A percentile compares a stretch with the other conserved stretches of the same genome.
phyloP scores from a whole-genome alignment of 2,329 filamentous ascomycete species.

The Microsporum ferrugineum region DNA sequence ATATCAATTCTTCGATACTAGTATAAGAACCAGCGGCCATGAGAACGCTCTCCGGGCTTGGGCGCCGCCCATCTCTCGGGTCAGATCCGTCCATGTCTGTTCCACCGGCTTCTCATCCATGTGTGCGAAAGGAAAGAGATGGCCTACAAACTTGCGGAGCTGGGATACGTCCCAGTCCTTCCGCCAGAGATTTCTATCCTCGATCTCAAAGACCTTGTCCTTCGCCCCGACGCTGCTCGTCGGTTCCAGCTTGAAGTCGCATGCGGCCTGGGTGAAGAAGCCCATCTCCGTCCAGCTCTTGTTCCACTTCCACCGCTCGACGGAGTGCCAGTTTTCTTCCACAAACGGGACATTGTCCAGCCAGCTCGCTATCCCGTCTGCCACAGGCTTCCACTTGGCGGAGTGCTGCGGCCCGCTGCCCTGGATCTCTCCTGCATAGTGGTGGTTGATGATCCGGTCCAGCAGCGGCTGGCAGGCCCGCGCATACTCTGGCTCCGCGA shows the following conservation, averaged over 20 bases:
- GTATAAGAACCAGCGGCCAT: not conserved
- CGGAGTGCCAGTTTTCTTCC: conserved; percentile 2
- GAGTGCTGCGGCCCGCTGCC: not conserved
- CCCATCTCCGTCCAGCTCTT: not conserved
- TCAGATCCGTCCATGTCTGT: not conserved
- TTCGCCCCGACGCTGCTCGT: not conserved
- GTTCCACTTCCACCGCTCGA: conserved; percentile 7
- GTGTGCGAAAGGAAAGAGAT: not conserved
- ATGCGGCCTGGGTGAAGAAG: conserved; percentile 2
- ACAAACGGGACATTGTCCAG: conserved; percentile 4
- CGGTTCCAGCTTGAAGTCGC: conserved; percentile 2
- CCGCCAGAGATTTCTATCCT: conserved; percentile 2
- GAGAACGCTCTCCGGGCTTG: not conserved
- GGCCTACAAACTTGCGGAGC: not conserved
- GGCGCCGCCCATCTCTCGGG: not conserved
- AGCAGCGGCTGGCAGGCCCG: not conserved
- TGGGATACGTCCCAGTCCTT: not conserved
- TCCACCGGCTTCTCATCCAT: not conserved
- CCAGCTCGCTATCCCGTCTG: conserved; percentile 3
- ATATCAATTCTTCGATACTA: not conserved
- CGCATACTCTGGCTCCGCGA: conserved; percentile 2
- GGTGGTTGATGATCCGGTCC: not conserved
- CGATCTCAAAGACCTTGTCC: not conserved
- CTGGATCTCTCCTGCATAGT: not conserved
- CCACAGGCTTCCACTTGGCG: not conserved